A percentile compares a stretch with the other conserved stretches of the same genome.
Evolutionary conservation across 139 green algal species (phyloP).

Genomic region (Tetradesmus obliquus): DNA sequence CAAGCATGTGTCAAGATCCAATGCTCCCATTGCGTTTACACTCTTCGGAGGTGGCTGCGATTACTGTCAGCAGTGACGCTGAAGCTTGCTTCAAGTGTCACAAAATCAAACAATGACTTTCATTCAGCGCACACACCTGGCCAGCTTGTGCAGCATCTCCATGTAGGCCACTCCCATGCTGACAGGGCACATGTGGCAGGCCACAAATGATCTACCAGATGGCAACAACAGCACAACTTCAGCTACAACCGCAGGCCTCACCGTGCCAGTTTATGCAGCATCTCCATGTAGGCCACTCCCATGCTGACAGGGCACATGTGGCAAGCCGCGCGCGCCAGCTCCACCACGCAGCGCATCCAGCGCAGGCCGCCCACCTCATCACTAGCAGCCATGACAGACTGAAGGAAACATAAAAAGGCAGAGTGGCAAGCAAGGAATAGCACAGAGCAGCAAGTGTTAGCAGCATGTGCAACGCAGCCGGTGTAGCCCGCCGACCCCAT

Average conservation of each 20-base stretch:
- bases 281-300: slow-evolving; percentile 56
- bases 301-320: slow-evolving; percentile 66
- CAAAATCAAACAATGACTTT: no score
- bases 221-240: neutral
- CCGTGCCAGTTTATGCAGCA: slow-evolving; percentile 38
- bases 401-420: slow-evolving; percentile 14
- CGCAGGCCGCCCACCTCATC: slow-evolving; percentile 58
- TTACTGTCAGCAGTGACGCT: no score
- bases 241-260: neutral
- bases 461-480: no score
- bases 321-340: slow-evolving; percentile 66
- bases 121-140: neutral
- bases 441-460: neutral
- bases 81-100: no score
- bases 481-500: no score
- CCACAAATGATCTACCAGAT: neutral
- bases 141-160: slow-evolving; percentile 47
- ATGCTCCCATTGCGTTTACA: no score
- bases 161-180: slow-evolving; percentile 58
- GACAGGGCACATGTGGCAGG: slow-evolving; percentile 59
- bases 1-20: neutral
- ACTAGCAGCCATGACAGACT: slow-evolving; percentile 50
- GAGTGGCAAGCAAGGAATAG: neutral
- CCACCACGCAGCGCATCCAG: slow-evolving; percentile 76
- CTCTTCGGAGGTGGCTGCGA: no score